phyloP scores from a whole-genome alignment of 169 alveolate species.

The Eimeria sp. region DNA sequence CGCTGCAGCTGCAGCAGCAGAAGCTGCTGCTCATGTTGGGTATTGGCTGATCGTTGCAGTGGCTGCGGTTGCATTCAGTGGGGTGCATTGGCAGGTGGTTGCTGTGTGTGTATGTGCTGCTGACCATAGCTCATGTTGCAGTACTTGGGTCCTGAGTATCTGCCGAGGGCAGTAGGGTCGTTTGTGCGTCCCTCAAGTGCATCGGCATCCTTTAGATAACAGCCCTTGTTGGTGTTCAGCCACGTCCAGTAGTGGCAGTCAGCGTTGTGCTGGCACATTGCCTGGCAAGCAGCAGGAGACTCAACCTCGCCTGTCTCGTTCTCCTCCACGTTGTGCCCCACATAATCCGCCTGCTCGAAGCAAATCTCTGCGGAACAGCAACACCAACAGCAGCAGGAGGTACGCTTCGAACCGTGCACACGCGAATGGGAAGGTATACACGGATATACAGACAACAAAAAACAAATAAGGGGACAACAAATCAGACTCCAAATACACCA shows the following conservation, averaged over 20 bases:
- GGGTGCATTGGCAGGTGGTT: neutral
- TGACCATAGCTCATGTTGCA: slow-evolving; percentile 41
- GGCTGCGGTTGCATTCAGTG: no score
- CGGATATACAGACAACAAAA: neutral
- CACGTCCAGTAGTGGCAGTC: slow-evolving; percentile 55
- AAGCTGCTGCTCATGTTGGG: no score
- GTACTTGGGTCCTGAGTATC: slow-evolving; percentile 69
- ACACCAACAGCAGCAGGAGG: no score
- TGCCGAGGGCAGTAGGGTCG: slow-evolving; percentile 6
- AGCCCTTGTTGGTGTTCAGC: slow-evolving; percentile 24
- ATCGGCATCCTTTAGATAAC: slow-evolving; percentile 48
- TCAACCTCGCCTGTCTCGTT: neutral
- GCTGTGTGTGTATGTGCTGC: neutral
- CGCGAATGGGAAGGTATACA: no score
- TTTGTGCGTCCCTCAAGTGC: slow-evolving; percentile 32
- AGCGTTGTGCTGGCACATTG: no score
- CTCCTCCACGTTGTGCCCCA: slow-evolving; percentile 34
- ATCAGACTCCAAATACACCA: neutral
- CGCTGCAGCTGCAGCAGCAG: neutral
- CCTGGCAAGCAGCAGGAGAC: no score
- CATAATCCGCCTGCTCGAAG: slow-evolving; percentile 60
- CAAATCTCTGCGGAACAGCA: neutral
- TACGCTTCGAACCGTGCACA: no score
- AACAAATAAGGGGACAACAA: neutral
- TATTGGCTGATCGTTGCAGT: no score